phyloP scores from a whole-genome alignment of 1,139 yeast species.

The Hanseniaspora gamundiae region DNA sequence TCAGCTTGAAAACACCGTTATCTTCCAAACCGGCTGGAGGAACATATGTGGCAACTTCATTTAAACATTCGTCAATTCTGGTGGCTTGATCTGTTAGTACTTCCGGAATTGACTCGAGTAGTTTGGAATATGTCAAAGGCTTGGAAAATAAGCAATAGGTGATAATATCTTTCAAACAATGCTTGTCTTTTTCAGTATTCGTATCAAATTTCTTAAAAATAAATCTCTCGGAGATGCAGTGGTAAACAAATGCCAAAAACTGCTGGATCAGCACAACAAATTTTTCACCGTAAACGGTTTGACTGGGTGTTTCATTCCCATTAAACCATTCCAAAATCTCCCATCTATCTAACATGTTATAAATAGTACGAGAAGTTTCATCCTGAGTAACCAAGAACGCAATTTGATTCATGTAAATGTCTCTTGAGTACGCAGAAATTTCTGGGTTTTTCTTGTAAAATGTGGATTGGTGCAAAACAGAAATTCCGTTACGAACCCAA shows the following conservation, averaged over 20 bases:
- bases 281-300: constrained; percentile 49
- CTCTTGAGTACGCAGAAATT: constrained; percentile 32
- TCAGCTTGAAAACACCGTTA: constrained; percentile 42
- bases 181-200: constrained; percentile 20
- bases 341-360: constrained; percentile 50
- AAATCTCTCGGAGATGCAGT: constrained; percentile 42
- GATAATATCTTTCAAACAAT: constrained; percentile 29
- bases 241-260: constrained; percentile 43
- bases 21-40: constrained; percentile 46
- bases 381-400: constrained; percentile 37
- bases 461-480: constrained; percentile 37
- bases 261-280: constrained; percentile 39
- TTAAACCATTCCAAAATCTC: constrained; percentile 43
- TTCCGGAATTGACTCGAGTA: constrained; percentile 30
- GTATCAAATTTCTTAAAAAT: constrained; percentile 28
- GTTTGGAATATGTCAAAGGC: constrained; percentile 42
- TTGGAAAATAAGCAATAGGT: constrained; percentile 38
- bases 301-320: constrained; percentile 26
- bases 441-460: constrained; percentile 26
- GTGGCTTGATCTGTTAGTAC: constrained; percentile 27
- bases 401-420: constrained; percentile 47
- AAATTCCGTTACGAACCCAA: constrained; percentile 57
- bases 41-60: constrained; percentile 36
- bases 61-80: constrained; percentile 30
- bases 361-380: constrained; percentile 27